Base-by-base conservation (phyloP, 495 filamentous ascomycete species). In the Penicillium bovifimosum region DNA sequence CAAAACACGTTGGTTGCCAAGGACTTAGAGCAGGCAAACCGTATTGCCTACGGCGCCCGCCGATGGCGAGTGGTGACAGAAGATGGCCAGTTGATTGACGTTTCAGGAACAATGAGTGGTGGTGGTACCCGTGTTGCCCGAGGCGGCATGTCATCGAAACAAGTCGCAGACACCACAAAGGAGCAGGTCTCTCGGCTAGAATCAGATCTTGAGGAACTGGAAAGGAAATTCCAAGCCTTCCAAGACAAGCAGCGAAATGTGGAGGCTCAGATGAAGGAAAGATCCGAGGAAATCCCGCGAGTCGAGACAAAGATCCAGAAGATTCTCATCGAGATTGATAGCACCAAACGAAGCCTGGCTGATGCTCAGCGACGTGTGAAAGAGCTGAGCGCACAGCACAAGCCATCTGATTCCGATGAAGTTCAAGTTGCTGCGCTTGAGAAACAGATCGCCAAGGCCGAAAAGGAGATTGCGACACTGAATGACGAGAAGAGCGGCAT, bases 81-180 rank as follows among this genome's bases (percentile, higher is more conserved):
- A 26, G 87, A 92, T 59, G 93, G 93, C 16, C 90, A 96, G 62
- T 80, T 98, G 41, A 96, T 98, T 52, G 93, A 98, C 69, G 91
- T 90, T 58, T 95, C 90, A 2, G 93, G 93, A 73, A 97, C 93
- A 8, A 96, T 98, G 95, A 95, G 87, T 55, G 93, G 93, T 73
- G 93, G 93, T 76, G 93, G 93, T 36, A 90, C 79, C 32, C 88
- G 85, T 32, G 86, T 91, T 33, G 89, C 91, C 50, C 87, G 83
- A 53, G 95, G 95, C 2, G 82, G 85, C 41, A 98, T 98, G 93
- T 96, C 92, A 2, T 91, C 88, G 10, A 97, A 96, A 68, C 85
- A 95, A 36, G 86, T 87, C 9, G 81, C 88, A 6, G 88, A 95
- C 38, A 87, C 82, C 16, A 83, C 83, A 34, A 90, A 88, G 65